These are phyloP conservation scores for Neopestalotiopsis clavispora DNA, from an alignment of 2,329 filamentous ascomycete species.

Conservation along the genomic window DNA sequence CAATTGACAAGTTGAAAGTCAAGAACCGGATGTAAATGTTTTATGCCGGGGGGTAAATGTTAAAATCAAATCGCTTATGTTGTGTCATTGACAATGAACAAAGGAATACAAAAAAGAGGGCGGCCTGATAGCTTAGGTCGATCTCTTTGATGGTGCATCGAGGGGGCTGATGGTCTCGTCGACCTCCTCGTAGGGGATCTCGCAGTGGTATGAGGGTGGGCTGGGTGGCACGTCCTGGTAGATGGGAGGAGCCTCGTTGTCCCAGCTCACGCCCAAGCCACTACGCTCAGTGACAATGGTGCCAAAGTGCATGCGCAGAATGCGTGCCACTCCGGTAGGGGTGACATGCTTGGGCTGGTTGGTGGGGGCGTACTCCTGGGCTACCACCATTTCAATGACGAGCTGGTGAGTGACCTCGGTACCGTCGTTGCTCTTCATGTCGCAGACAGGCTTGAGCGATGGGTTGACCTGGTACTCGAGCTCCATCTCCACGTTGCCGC, in stretches of 20 bases:
- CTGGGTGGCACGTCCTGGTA: conserved; percentile 92
- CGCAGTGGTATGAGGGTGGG: conserved; percentile 69
- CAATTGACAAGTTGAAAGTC: background rate
- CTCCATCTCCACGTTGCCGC: conserved; percentile 75
- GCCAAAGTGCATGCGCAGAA: conserved; percentile 90
- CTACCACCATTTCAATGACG: conserved; percentile 91
- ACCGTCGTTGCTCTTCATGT: conserved; percentile 75
- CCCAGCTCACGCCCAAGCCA: conserved; percentile 93
- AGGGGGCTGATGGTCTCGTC: conserved; percentile 8
- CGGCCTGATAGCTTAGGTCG: background rate
- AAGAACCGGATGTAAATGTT: background rate
- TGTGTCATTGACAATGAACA: conserved; percentile 5
- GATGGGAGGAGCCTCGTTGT: conserved; percentile 91
- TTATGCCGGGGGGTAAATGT: background rate
- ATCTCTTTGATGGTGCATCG: background rate
- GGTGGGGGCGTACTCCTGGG: conserved; percentile 83
- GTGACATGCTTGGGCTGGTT: conserved; percentile 72
- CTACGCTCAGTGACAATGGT: conserved; percentile 80
- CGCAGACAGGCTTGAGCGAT: conserved; percentile 72
- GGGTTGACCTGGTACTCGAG: conserved; percentile 73
- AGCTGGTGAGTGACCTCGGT: conserved; percentile 84
- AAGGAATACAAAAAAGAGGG: background rate
- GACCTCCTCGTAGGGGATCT: conserved; percentile 19
- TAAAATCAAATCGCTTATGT: background rate
- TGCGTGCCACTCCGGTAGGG: conserved; percentile 87